Conservation (phyloP, 148 eudicot genomes). For the Simmondsia chinensis region DNA sequence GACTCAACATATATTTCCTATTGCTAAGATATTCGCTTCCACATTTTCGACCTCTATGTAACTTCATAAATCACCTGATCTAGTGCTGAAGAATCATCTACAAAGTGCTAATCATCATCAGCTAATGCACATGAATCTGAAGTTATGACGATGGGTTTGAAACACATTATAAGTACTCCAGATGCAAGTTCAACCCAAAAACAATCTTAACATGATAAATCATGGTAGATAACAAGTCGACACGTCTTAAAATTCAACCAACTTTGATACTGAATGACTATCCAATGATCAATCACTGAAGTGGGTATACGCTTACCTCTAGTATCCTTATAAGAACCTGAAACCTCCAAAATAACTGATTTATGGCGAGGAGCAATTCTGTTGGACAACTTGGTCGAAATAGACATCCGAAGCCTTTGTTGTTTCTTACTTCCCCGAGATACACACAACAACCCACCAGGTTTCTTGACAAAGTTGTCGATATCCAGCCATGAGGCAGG, state of each 20-base stretch:
- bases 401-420: conserved; percentile 18
- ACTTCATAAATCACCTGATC: too few species aligned
- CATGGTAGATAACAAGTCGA: neutral
- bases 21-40: too few species aligned
- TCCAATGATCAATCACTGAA: neutral
- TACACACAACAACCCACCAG: conserved; percentile 24
- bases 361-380: conserved; percentile 15
- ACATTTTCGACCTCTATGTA: too few species aligned
- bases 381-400: conserved; percentile 18
- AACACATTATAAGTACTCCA: too few species aligned
- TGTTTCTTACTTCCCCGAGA: conserved; percentile 22
- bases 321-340: conserved; percentile 36
- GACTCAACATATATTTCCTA: too few species aligned
- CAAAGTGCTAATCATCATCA: too few species aligned
- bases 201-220: too few species aligned
- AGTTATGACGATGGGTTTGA: too few species aligned
- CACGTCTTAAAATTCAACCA: conserved; percentile 1
- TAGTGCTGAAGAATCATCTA: too few species aligned
- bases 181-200: too few species aligned
- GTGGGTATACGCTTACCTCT: conserved; percentile 30
- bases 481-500: conserved; percentile 36
- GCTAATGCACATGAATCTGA: too few species aligned
- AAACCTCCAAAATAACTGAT: conserved; percentile 23
- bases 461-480: conserved; percentile 23
- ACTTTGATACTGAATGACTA: neutral